Percentiles rank a stretch among this genome's conserved stretches.
Conservation (phyloP, 495 filamentous ascomycete species). For the Neurospora sp. region DNA sequence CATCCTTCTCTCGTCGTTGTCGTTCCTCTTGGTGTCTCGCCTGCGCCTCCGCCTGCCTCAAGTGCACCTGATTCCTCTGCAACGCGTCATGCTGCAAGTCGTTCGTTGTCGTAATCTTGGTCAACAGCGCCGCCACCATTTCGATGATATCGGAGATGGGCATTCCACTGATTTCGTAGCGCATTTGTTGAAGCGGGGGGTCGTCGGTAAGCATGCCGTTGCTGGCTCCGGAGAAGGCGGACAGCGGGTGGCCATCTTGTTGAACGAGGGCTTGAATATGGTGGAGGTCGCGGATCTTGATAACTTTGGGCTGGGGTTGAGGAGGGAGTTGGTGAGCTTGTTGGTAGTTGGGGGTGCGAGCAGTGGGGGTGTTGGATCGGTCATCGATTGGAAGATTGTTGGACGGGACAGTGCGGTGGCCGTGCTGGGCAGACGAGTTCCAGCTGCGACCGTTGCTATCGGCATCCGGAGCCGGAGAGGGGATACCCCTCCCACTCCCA, state of each 20-base stretch:
- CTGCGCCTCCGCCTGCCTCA: constrained; percentile 35
- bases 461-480: constrained; percentile 52
- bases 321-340: not conserved
- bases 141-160: constrained; percentile 96
- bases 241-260: constrained; percentile 47
- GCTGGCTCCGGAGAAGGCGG: constrained; percentile 19
- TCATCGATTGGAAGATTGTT: constrained; percentile 2
- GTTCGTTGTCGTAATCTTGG: constrained; percentile 97
- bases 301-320: not conserved
- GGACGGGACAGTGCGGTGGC: not conserved
- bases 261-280: constrained; percentile 85
- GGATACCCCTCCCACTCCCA: constrained; percentile 29
- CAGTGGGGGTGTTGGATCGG: constrained; percentile 7
- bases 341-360: not conserved
- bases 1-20: not conserved
- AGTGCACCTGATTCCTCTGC: constrained; percentile 37
- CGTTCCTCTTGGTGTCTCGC: constrained; percentile 24
- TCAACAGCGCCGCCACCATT: constrained; percentile 97
- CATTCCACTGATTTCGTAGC: constrained; percentile 97
- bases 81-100: constrained; percentile 77
- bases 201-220: constrained; percentile 38
- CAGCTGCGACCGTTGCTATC: not conserved
- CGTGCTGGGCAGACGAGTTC: not conserved
- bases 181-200: constrained; percentile 40
- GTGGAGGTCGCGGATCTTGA: constrained; percentile 73